Evolutionary conservation across 495 filamentous ascomycete species (phyloP).

Genomic region (Parmelia sp.): DNA sequence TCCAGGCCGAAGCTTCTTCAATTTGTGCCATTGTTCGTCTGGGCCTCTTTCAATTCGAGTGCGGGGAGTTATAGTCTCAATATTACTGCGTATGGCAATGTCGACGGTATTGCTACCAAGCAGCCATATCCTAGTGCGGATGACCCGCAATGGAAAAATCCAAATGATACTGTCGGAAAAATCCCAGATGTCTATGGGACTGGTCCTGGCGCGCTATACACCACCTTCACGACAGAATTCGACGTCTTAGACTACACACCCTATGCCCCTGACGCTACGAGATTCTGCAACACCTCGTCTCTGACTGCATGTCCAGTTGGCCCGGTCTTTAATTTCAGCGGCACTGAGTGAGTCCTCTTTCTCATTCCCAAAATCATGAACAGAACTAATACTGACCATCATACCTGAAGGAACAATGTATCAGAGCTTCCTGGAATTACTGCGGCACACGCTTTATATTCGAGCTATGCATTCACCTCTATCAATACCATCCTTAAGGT

Average conservation of each 20-base stretch:
- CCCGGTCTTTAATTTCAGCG: conserved; percentile 55
- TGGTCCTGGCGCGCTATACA: conserved; percentile 48
- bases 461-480: conserved; percentile 77
- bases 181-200: conserved; percentile 47
- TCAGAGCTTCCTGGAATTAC: conserved; percentile 61
- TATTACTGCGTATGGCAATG: conserved; percentile 85
- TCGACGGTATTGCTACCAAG: conserved; percentile 55
- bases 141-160: conserved; percentile 31
- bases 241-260: conserved; percentile 69
- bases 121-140: conserved; percentile 42
- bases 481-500: conserved; percentile 64
- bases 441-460: conserved; percentile 69
- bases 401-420: conserved; percentile 41
- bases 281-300: conserved; percentile 58
- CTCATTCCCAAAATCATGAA: background rate
- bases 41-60: conserved; percentile 62
- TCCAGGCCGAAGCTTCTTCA: conserved; percentile 58
- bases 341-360: conserved; percentile 46
- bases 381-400: background rate
- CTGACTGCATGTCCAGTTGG: conserved; percentile 68
- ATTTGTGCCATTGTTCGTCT: conserved; percentile 66
- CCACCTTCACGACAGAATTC: conserved; percentile 63
- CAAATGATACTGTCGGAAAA: conserved; percentile 62
- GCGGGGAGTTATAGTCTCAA: conserved; percentile 59
- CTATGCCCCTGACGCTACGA: conserved; percentile 41